Evolutionary conservation across 31 red algal species (phyloP), one percentile per base, ranked within the genome.

Genomic region (Asparagopsis taxiformis): DNA sequence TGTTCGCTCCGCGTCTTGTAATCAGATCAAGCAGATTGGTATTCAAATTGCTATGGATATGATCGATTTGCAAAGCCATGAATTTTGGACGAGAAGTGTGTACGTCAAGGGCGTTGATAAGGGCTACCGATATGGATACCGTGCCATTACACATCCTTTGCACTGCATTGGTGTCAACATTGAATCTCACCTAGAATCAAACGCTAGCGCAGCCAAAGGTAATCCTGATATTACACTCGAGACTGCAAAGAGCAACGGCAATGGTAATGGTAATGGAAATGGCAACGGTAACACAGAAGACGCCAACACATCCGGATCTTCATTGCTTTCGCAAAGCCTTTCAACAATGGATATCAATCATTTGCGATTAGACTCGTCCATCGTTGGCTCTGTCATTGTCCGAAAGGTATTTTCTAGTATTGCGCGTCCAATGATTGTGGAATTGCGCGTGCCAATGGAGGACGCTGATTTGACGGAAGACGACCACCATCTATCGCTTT

Each of bases 351-450:
- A 84, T 10, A 78, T 79, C 33, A 73, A 81, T 22, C 53, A 78
- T 31, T n/a, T 84, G 2, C 62, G 76, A 16, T 31, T 62, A 61
- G 88, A 82, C 39, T 70, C 41, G 26, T 50, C 70, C 16, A 74
- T 93, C 1, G 76, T 86, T 8, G 82, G 81, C 0, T 85, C 75
- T 44, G 90, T 75, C 35, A 35, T 86, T 21, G 80, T 93, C 9
- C 65, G 70, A 29, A 84, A 86, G 41, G 90, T 93, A n/a, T 93
- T 93, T 66, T 76, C 90, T 7, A 81, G 75, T 65, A 87, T 93
- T 51, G 90, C 90, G 6, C 71, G 90, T 28, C 90, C 90, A n/a
- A 80, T 86, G 75, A 93, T 93, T 44, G 62, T 93, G 8, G 38
- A 80, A 32, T 51, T 93, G 28, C 82, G 82, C 6, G 58, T 73